Percentiles rank a stretch among this genome's conserved stretches.
Evolutionary conservation across 805 yeast genomes (phyloP).

Genomic region (Limtongia smithiae): DNA sequence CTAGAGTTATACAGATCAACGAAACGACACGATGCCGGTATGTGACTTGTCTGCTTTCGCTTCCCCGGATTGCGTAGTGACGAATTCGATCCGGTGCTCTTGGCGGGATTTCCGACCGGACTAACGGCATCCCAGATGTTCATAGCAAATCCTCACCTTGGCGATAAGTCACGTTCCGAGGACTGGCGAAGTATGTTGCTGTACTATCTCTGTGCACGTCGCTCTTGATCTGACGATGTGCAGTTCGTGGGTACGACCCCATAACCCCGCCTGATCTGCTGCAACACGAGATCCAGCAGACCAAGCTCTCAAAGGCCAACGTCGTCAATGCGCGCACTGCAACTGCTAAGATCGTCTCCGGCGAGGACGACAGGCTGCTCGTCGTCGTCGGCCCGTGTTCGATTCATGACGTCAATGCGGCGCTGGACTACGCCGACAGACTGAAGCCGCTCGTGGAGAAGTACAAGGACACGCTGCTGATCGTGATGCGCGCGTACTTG

Average conservation of each 20-base stretch:
- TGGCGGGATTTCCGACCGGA: no score
- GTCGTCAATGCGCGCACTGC: constrained; percentile 75
- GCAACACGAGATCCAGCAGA: constrained; percentile 77
- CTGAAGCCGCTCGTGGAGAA: constrained; percentile 57
- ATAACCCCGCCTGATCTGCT: constrained; percentile 91
- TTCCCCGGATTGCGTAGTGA: no score
- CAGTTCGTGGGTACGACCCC: constrained; percentile 82
- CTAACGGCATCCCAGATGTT: no score
- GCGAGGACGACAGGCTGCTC: constrained; percentile 80
- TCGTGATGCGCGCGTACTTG: constrained; percentile 95
- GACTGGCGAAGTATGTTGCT: constrained; percentile 56
- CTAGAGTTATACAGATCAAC: no score
- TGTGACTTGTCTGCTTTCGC: no score
- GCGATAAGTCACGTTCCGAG: constrained; percentile 71
- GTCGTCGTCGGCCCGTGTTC: constrained; percentile 97
- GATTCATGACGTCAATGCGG: constrained; percentile 89
- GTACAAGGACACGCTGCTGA: constrained; percentile 68
- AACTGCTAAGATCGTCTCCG: constrained; percentile 68
- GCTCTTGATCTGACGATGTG: neutral
- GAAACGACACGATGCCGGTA: no score
- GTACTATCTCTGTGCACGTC: neutral
- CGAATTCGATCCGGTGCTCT: no score
- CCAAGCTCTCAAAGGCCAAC: constrained; percentile 54
- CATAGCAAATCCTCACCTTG: constrained; percentile 76
- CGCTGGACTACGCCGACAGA: constrained; percentile 77